A percentile compares a stretch with the other conserved stretches of the same genome.
These are phyloP conservation scores for Toxicodendron radicans DNA, from an alignment of 345 rosid species.

Conservation along the genomic window DNA sequence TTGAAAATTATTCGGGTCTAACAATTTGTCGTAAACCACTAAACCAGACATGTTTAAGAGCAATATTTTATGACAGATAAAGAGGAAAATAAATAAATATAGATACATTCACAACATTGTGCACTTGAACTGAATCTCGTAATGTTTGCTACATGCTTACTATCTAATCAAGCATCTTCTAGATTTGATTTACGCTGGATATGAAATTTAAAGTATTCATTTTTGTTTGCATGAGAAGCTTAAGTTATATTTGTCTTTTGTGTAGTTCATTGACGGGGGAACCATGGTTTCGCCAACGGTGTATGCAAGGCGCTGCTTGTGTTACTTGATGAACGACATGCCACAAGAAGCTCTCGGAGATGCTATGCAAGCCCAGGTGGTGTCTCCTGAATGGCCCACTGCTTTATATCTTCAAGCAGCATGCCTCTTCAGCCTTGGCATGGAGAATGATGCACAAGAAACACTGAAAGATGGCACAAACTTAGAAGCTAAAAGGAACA, in stretches of 20 bases:
- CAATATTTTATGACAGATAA: neutral
- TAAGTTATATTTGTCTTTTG: neutral
- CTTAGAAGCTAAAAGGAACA: slow-evolving; percentile 64
- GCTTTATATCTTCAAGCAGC: slow-evolving; percentile 88
- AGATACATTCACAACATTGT: neutral
- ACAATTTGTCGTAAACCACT: neutral
- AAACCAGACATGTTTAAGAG: neutral
- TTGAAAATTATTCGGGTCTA: neutral
- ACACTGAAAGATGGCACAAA: slow-evolving; percentile 77
- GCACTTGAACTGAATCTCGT: neutral
- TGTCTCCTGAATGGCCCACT: slow-evolving; percentile 81
- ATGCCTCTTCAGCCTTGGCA: slow-evolving; percentile 79
- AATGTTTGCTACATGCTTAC: neutral
- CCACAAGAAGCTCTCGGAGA: slow-evolving; percentile 82
- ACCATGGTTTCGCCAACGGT: slow-evolving; percentile 91
- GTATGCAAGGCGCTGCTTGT: slow-evolving; percentile 80
- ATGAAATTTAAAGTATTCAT: neutral
- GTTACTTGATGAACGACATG: slow-evolving; percentile 73
- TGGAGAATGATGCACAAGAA: slow-evolving; percentile 85
- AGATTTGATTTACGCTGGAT: neutral
- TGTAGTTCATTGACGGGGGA: slow-evolving; percentile 83
- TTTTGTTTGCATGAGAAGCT: neutral
- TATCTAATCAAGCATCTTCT: neutral
- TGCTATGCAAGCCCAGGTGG: slow-evolving; percentile 82
- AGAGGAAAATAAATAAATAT: neutral